Evolutionary conservation across 441 rosid species (phyloP).

Genomic region (Erodium texanum): DNA sequence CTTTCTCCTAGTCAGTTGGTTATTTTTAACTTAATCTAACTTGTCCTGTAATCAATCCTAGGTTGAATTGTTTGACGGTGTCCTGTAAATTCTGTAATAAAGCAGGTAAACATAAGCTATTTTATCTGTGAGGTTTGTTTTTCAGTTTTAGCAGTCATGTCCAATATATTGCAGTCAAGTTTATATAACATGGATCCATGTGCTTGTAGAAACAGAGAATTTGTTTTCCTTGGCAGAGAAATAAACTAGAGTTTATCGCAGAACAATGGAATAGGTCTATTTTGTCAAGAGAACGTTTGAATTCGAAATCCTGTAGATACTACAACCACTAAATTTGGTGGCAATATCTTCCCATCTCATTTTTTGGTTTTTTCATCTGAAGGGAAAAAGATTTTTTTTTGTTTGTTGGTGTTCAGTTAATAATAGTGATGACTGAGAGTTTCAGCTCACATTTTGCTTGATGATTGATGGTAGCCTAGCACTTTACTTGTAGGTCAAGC

Average conservation of each 20-base stretch:
- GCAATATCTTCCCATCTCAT: neutral
- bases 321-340: neutral
- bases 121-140: neutral
- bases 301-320: neutral
- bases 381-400: neutral
- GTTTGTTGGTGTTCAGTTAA: neutral
- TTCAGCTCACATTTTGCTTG: neutral
- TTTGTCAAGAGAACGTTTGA: neutral
- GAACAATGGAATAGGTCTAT: neutral
- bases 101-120: conserved; percentile 25
- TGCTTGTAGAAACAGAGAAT: conserved; percentile 20
- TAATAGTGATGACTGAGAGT: neutral
- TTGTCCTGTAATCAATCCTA: conserved; percentile 16
- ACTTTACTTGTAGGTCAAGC: conserved; percentile 3
- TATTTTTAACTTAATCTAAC: conserved; percentile 11
- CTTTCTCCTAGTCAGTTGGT: conserved; percentile 9
- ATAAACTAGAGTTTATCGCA: conserved; percentile 28
- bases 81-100: conserved; percentile 29
- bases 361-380: neutral
- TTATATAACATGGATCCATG: conserved; percentile 10
- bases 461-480: neutral
- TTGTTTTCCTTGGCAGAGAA: conserved; percentile 20
- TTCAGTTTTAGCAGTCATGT: neutral
- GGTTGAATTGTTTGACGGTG: conserved; percentile 16
- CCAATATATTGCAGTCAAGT: conserved; percentile 17